Base-by-base conservation (phyloP, 441 rosid genomes). In the Populus tomentosa region DNA sequence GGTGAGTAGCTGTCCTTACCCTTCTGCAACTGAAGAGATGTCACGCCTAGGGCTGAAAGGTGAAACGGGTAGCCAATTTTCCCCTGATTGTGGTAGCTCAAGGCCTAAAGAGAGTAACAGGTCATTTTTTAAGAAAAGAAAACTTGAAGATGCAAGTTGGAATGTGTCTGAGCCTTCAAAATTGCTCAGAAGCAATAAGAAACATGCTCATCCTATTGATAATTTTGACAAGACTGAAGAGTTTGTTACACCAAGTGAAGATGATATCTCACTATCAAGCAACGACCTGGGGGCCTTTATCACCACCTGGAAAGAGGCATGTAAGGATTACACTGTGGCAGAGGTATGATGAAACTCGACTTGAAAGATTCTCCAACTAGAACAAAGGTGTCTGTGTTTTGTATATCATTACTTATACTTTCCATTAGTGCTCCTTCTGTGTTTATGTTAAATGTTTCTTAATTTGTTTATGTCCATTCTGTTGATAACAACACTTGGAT, bases 1-100 rank as follows among this genome's bases (percentile, higher is more conserved):
- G 73, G 80, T 86, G 73, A 89, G 88, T 80, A 82, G 88, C 79
- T 97, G 99, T 85, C 99, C 99, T 76, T 97, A 97, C 80, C 99
- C 99, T 64, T 94, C 98, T 79, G 98, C 88, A 79, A 81, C 82
- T 70, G 98, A 97, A 86, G 99, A 97, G 89, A 85, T 85, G 84
- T 86, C 86, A 74, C 91, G 99, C 71, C 89, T 97, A 69, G 94
- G 98, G 73, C 75, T 92, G 82, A 89, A 83, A 79, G 83, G 82
- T 81, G 89, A 82, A 78, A 73, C 66, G 20, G 82, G 69, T 75
- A 75, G 63, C 32, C 86, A 74, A 36, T 70, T 78, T 59, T 75
- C 78, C 72, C 77, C 80, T 79, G 79, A 69, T 63, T 72, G 80
- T 69, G 80, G 83, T 72, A 79, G 86, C 76, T 73, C 74, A 28